Evolutionary conservation across 768 basidiomycete genomes (phyloP).

Genomic region (Amanita pallidorosea): DNA sequence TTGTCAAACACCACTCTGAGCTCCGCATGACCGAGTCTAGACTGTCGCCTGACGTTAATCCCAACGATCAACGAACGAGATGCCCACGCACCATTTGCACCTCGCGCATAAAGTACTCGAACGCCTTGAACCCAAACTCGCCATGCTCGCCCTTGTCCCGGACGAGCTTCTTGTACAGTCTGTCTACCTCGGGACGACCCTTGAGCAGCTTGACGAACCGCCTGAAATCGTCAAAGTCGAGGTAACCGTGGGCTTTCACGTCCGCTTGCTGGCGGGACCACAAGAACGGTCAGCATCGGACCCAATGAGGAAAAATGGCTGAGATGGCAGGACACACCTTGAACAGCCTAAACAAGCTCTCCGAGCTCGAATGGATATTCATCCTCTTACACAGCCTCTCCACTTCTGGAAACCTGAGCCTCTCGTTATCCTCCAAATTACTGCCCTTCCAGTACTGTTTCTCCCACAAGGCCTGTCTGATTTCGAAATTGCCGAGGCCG

Average conservation of each 20-base stretch:
- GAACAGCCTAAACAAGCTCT: constrained; percentile 49
- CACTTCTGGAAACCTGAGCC: constrained; percentile 60
- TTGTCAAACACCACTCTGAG: constrained; percentile 24
- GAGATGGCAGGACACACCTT: constrained; percentile 25
- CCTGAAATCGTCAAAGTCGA: constrained; percentile 76
- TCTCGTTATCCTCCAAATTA: constrained; percentile 49
- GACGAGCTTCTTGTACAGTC: constrained; percentile 37
- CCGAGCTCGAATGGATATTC: constrained; percentile 47
- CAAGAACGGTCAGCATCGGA: background rate
- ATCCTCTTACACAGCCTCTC: constrained; percentile 60
- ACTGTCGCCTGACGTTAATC: constrained; percentile 15
- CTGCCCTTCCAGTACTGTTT: constrained; percentile 74
- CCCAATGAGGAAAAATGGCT: background rate
- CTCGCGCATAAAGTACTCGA: constrained; percentile 34
- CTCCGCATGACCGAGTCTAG: constrained; percentile 20
- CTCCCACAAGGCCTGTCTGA: constrained; percentile 66
- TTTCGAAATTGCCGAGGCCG: constrained; percentile 51
- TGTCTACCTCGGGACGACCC: constrained; percentile 71
- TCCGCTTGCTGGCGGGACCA: constrained; percentile 51
- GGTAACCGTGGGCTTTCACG: constrained; percentile 35
- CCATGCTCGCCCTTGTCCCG: background rate
- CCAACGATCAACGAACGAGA: background rate
- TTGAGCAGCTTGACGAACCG: constrained; percentile 77
- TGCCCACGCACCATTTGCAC: constrained; percentile 25
- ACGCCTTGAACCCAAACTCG: constrained; percentile 30